Evolutionary conservation across 2,329 filamentous ascomycete species (phyloP), one percentile per base, ranked within the genome.

Genomic region (Colletotrichum theobromicola): DNA sequence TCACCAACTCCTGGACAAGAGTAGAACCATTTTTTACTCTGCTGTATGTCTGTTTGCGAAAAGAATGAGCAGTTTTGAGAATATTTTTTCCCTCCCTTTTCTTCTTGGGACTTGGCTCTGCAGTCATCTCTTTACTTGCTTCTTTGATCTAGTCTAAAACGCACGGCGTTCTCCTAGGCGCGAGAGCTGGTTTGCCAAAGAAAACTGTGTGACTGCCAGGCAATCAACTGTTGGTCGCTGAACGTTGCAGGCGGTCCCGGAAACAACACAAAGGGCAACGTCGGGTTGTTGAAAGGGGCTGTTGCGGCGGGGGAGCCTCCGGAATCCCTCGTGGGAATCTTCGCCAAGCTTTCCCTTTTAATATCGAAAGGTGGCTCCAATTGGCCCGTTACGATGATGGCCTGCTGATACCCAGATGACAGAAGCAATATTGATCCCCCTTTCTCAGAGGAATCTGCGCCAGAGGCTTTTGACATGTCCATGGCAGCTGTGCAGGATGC

Each of bases 261-360:
- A n/a, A 58, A 46, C 32, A 35, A 26, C 35, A 15, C n/a, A 30
- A 13, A 53, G 46, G 63, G 64, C 64, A 58, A 42, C 16, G 15
- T 61, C 18, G n/a, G 28, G 21, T 61, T 50, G 26, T 63, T 58
- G 26, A 12, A 72, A 50, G 21, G 62, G 61, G 28, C 12, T 18
- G n/a, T 26, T 35, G 34, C 68, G 72, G 72, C 46, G 63, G 55
- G 16, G 32, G 62, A 75, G 55, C 68, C 30, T 75, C 68, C 72
- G 72, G 21, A 35, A 35, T 74, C 21, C 67, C 62, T 61, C 42
- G 55, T 71, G 67, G n/a, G 55, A 62, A 42, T 58, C 16, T 15
- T 15, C 21, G 68, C 72, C 68, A 71, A 74, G 62, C 57, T 53
- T 67, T 72, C 12, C 37, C 18, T 7, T 53, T 64, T 21, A 63